Evolutionary conservation across 177 flowering plant genomes (phyloP).

Genomic region (Vitis hybrid): DNA sequence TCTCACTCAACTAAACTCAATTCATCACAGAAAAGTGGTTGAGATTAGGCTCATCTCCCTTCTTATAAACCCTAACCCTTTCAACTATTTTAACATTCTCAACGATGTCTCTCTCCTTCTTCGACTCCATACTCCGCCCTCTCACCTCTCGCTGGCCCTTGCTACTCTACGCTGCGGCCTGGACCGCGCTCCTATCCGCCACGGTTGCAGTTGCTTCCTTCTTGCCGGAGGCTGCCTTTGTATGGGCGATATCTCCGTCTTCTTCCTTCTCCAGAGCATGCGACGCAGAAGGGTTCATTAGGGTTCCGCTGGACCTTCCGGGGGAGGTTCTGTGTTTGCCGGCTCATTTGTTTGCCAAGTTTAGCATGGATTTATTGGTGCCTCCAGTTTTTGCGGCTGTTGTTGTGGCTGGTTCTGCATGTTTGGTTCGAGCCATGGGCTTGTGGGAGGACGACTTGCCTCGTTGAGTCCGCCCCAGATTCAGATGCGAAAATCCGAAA

Average conservation of each 20-base stretch:
- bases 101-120: slow-evolving; percentile 25
- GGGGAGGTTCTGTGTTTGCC: slow-evolving; percentile 68
- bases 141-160: slow-evolving; percentile 39
- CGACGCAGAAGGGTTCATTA: slow-evolving; percentile 22
- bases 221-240: slow-evolving; percentile 69
- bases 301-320: slow-evolving; percentile 68
- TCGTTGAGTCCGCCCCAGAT: not conserved
- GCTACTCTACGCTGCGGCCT: slow-evolving; percentile 56
- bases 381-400: slow-evolving; percentile 80
- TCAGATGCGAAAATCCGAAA: too few species aligned
- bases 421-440: slow-evolving; percentile 55
- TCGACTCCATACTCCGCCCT: slow-evolving; percentile 21
- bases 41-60: slow-evolving; percentile 29
- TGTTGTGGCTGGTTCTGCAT: slow-evolving; percentile 66
- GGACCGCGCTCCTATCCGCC: slow-evolving; percentile 58
- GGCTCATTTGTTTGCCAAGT: slow-evolving; percentile 42
- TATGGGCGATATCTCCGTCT: slow-evolving; percentile 52
- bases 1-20: slow-evolving; percentile 20
- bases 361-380: slow-evolving; percentile 59
- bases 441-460: slow-evolving; percentile 43
- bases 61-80: not conserved
- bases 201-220: slow-evolving; percentile 72
- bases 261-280: slow-evolving; percentile 51
- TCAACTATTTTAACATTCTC: too few species aligned
- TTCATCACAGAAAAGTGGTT: slow-evolving; percentile 24